Evolutionary conservation across 208 protist species (phyloP).

Genomic region (Wallacemonas rigidus): DNA sequence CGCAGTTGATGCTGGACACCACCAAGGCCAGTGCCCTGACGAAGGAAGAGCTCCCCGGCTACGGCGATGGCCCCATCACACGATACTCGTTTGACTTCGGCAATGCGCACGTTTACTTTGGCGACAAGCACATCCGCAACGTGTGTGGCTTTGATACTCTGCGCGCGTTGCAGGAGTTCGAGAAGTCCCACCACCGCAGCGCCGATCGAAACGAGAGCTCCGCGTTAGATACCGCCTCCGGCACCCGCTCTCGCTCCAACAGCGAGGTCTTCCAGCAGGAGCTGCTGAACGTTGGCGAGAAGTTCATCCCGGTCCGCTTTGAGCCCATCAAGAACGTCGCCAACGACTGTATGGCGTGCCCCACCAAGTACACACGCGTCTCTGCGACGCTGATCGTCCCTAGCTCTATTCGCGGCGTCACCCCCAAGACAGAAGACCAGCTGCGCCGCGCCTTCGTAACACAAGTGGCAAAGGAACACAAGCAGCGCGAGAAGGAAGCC

Average conservation of each 20-base stretch:
- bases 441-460: constrained; percentile 25
- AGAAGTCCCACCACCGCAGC: constrained; percentile 30
- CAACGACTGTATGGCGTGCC: constrained; percentile 30
- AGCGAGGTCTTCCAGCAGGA: constrained; percentile 33
- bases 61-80: constrained; percentile 27
- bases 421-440: constrained; percentile 19
- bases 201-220: constrained; percentile 14
- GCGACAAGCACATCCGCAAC: constrained; percentile 45
- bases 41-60: constrained; percentile 26
- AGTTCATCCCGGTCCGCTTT: constrained; percentile 33
- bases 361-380: constrained; percentile 38
- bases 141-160: constrained; percentile 52
- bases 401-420: constrained; percentile 17
- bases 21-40: constrained; percentile 24
- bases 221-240: constrained; percentile 9
- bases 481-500: constrained; percentile 22
- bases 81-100: constrained; percentile 38
- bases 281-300: constrained; percentile 47
- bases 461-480: constrained; percentile 35
- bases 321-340: constrained; percentile 35
- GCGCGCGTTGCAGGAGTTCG: constrained; percentile 34
- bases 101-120: constrained; percentile 36
- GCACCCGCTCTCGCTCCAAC: constrained; percentile 8
- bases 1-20: constrained; percentile 39
- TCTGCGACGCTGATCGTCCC: constrained; percentile 39